Base-by-base conservation (phyloP, 1,139 yeast species). In the Yarrowia galli region DNA sequence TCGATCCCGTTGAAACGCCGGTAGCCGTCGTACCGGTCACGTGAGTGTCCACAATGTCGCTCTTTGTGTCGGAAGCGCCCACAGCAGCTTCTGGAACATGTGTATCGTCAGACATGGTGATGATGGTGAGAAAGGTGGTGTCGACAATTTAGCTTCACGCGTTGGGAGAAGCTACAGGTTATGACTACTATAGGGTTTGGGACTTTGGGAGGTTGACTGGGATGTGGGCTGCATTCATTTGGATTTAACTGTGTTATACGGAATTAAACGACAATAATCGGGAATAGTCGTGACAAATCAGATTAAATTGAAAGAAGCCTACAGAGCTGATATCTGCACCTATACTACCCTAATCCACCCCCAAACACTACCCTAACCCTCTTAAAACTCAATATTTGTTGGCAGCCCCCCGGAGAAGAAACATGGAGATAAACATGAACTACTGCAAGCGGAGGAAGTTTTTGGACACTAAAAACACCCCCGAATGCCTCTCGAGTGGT, bases 111-210 rank as follows among this genome's bases (percentile, higher is more conserved):
- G 58, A 51, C 58, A 51, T 51, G 42, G 58, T 51, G 58, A 36
- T 51, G 58, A 20, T 35, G 40, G 16, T 2, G n/a, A 28, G 28
- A 15, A 5, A 18, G 56, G 56, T 49, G 56, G 40, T 20, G 54
- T 28, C n/a, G 56, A 10, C 15, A 18, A 13, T 49, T 49, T 51
- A 51, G 58, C 28, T 51, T 51, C 20, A 51, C 58, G 58, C 58
- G 58, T 51, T 49, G 58, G 43, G 58, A 51, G 43, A 2, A 18
- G n/a, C n/a, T n/a, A n/a, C 10, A 23, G 49, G 49, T 45, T 45
- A 45, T 45, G 49, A 45, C 32, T 25, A n/a, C 6, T 20, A n/a
- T 20, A 20, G 25, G 46, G 46, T 42, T 42, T 10, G 38, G 45
- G n/a, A n/a, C n/a, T n/a, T n/a, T n/a, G n/a, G n/a, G n/a, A n/a